A percentile compares a stretch with the other conserved stretches of the same genome.
Conservation (phyloP, 768 basidiomycete species). For the Hygrocybe punicea region DNA sequence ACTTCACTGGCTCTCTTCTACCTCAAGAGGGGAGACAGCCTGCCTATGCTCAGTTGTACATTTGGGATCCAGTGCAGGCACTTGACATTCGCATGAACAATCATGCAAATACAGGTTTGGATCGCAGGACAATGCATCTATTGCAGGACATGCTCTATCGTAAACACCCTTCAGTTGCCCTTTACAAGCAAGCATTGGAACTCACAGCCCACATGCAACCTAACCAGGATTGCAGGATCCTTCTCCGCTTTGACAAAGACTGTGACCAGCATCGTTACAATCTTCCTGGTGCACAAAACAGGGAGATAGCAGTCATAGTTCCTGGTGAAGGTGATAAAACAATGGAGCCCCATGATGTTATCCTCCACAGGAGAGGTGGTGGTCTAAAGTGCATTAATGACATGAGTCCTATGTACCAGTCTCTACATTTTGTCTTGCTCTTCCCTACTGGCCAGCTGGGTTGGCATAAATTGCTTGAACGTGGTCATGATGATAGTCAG, state of each 20-base stretch:
- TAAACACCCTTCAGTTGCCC: conserved; percentile 11
- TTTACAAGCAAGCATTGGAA: conserved; percentile 28
- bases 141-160: conserved; percentile 19
- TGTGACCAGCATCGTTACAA: conserved; percentile 41
- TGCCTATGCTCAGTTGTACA: conserved; percentile 37
- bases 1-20: conserved; percentile 32
- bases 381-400: conserved; percentile 34
- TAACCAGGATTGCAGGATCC: conserved; percentile 5
- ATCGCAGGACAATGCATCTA: conserved; percentile 14
- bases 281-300: conserved; percentile 33
- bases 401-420: conserved; percentile 31
- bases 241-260: conserved; percentile 10
- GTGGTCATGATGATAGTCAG: neutral
- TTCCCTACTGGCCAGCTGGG: conserved; percentile 41
- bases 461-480: conserved; percentile 26
- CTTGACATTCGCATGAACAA: conserved; percentile 14
- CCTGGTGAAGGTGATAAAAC: conserved; percentile 28
- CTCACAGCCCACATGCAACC: neutral
- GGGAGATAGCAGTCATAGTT: conserved; percentile 44
- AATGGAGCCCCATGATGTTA: conserved; percentile 30
- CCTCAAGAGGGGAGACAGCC: conserved; percentile 21
- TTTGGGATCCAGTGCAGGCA: conserved; percentile 37
- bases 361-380: conserved; percentile 23
- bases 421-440: conserved; percentile 44
- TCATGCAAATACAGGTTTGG: conserved; percentile 7